These are phyloP conservation scores for Nepenthes gracilis DNA, from an alignment of 148 eudicot genomes.

Conservation along the genomic window DNA sequence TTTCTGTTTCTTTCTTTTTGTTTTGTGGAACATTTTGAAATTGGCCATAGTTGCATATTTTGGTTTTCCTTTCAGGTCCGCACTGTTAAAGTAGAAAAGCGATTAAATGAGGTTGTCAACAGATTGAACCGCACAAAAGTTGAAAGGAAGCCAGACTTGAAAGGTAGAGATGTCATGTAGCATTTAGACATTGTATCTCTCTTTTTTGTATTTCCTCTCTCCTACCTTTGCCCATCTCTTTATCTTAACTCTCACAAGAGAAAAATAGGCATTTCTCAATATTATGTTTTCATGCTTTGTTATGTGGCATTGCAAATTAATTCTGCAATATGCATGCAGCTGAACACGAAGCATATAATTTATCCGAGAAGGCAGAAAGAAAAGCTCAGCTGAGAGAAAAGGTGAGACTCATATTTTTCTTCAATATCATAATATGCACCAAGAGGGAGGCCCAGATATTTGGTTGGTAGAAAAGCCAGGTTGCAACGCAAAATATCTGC, in stretches of 20 bases:
- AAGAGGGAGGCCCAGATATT: no score
- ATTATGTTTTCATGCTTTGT: not conserved
- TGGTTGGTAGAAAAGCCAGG: no score
- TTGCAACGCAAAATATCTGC: no score
- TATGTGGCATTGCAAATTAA: not conserved
- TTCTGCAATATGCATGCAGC: slow-evolving; percentile 32
- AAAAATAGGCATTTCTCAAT: not conserved
- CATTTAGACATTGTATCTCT: not conserved
- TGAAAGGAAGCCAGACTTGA: slow-evolving; percentile 76
- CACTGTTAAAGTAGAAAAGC: slow-evolving; percentile 70
- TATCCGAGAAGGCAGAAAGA: slow-evolving; percentile 81
- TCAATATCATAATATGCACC: no score
- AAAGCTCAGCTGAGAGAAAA: slow-evolving; percentile 67
- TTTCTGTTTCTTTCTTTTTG: not conserved
- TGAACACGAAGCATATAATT: slow-evolving; percentile 65
- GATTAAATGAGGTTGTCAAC: slow-evolving; percentile 71
- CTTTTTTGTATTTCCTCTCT: not conserved
- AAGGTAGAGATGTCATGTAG: slow-evolving; percentile 31
- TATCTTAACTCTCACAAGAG: not conserved
- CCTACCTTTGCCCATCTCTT: not conserved
- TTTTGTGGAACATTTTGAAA: not conserved
- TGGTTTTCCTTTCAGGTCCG: slow-evolving; percentile 40
- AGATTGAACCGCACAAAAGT: slow-evolving; percentile 70
- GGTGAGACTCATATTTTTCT: slow-evolving; percentile 14
- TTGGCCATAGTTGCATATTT: slow-evolving; percentile 1